Conservation (phyloP, 2,329 filamentous ascomycete species). For the Cordyceps militaris region DNA sequence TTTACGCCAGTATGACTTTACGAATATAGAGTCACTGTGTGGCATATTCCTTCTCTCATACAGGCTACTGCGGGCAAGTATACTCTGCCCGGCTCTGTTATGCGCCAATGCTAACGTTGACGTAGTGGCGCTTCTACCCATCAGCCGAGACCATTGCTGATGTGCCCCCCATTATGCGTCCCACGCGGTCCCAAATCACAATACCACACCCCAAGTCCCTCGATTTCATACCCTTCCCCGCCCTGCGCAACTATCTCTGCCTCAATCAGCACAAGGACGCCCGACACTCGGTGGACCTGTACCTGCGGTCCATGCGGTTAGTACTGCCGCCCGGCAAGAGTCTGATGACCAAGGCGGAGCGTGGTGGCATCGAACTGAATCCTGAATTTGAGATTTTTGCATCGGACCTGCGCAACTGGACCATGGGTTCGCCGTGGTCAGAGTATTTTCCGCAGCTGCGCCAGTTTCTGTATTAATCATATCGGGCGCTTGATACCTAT, state of each 20-base stretch:
- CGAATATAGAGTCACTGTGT: constrained; percentile 20
- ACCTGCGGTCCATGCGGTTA: constrained; percentile 14
- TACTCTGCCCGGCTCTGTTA: neutral
- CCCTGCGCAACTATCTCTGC: constrained; percentile 15
- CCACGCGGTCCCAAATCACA: constrained; percentile 12
- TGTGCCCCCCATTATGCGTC: constrained; percentile 13
- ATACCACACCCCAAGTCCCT: constrained; percentile 13
- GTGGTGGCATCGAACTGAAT: constrained; percentile 16
- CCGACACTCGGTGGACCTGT: constrained; percentile 12
- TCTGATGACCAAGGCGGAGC: constrained; percentile 14
- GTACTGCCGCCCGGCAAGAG: constrained; percentile 15
- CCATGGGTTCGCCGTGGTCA: constrained; percentile 18
- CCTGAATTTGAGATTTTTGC: constrained; percentile 19
- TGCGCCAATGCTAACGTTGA: neutral
- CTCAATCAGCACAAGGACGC: constrained; percentile 9
- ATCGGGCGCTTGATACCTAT: too few relatives aligned
- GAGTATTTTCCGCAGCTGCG: constrained; percentile 19
- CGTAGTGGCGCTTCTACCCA: constrained; percentile 15
- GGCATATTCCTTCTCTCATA: constrained; percentile 21
- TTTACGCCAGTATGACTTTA: constrained; percentile 19
- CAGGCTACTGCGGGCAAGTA: constrained; percentile 19
- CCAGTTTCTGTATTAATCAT: neutral
- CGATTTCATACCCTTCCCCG: constrained; percentile 16
- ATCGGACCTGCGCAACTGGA: constrained; percentile 20
- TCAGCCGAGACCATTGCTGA: constrained; percentile 7